A percentile compares a stretch with the other conserved stretches of the same genome.
These are phyloP conservation scores for Rhodotorula sp. DNA, from an alignment of 1,284 basidiomycete species.

Conservation along the genomic window DNA sequence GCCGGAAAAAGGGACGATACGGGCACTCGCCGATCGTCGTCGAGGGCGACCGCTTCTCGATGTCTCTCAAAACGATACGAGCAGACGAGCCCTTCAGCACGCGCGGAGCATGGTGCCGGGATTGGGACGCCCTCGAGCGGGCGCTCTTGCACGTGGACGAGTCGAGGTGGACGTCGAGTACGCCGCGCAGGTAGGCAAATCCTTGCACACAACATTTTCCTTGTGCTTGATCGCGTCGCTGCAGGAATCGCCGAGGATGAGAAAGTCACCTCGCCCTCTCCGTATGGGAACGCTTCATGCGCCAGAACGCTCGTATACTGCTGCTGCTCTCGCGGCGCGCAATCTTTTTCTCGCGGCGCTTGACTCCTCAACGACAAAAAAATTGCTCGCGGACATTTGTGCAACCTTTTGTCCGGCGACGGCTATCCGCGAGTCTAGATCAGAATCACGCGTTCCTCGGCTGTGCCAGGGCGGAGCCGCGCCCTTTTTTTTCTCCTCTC, in stretches of 20 bases:
- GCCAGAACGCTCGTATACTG: no score
- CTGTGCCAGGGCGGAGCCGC: not conserved
- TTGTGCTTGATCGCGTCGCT: not conserved
- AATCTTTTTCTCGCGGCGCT: no score
- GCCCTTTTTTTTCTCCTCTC: not conserved
- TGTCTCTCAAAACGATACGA: slow-evolving; percentile 23
- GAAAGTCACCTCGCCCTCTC: no score
- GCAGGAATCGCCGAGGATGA: not conserved
- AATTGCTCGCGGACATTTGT: not conserved
- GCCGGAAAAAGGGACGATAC: slow-evolving; percentile 7
- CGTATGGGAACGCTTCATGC: no score
- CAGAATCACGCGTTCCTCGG: not conserved
- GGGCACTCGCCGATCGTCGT: slow-evolving; percentile 31
- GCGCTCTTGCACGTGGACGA: slow-evolving; percentile 26
- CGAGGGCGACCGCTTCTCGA: slow-evolving; percentile 24
- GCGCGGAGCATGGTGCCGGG: slow-evolving; percentile 31
- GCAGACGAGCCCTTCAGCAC: slow-evolving; percentile 8
- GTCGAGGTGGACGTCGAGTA: slow-evolving; percentile 10
- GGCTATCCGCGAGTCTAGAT: not conserved
- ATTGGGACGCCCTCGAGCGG: slow-evolving; percentile 37
- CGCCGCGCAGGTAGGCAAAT: no score
- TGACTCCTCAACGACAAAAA: not conserved
- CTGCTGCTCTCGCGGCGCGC: no score
- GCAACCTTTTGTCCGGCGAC: not conserved
- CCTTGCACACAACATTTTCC: no score